Evolutionary conservation across 2,329 filamentous ascomycete genomes (phyloP), one percentile per base, ranked within the genome.

Genomic region (Dactylellina parvicollis): DNA sequence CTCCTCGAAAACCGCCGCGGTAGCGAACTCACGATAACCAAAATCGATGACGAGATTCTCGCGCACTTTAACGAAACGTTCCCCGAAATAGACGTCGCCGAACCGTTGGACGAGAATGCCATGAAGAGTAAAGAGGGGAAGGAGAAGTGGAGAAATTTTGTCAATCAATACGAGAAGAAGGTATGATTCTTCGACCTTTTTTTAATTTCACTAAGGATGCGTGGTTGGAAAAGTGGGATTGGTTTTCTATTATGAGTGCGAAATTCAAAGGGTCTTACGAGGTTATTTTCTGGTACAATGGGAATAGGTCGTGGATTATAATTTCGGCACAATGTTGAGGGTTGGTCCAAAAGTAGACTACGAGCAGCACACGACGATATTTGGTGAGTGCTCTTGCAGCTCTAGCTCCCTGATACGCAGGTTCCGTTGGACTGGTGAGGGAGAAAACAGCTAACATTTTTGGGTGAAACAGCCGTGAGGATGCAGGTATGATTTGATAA

Each of bases 71-170:
- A 89, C 81, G 84, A 85, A 76, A 91, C 92, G 55, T 98, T 99
- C 79, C 95, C 95, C 76, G 95, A 98, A 28, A 96, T 96, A 79
- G 91, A 99, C 81, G 88, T 92, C 0, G 86, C 88, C 16, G 88
- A 83, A 42, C 90, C 90, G 9, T 89, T 99, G 76, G 82, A 96
- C 80, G 95, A 99, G 83, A 90, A 96, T 77, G 85, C 91, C 78
- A 97, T 99, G 94, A 99, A 99, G 89, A 97, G 92, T 86, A 96
- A 96, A 84, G 82, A 84, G 12, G 94, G 94, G 80, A 99, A 99
- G 85, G 92, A 96, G 82, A 86, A 87, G 80, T 99, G 95, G 95
- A 88, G 95, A 79, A 91, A 90, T 76, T 99, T 97, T 83, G 90
- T 97, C 86, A 93, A 90, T 85, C 84, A 86, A 75, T 99, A 97